Base-by-base conservation (phyloP, 371 early-diverging fungal genomes). In the Mucor ambiguus region DNA sequence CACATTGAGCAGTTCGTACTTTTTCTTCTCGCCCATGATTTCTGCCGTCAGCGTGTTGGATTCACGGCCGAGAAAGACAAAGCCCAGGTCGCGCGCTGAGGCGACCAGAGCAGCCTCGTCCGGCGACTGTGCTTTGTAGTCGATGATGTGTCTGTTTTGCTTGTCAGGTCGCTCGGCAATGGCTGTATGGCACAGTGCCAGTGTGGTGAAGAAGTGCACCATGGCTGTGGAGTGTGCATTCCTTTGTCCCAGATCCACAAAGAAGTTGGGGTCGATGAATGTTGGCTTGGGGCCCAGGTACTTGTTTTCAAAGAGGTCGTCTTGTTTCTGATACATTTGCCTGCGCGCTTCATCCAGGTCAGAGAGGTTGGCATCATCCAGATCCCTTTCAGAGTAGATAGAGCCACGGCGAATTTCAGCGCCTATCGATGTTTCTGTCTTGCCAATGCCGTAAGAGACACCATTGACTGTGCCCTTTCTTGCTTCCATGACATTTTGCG, bases 21-120 rank as follows among this genome's bases (percentile, higher is more conserved):
- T 68, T 37, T 76, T 73, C 12, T 46, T 43, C 28, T 72, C 68
- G 7, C 76, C 83, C 71, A 71, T 72, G 52, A 77, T 57, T 44
- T 76, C 61, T 3, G 79, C 71, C 66, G 72, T 64, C 59, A 79
- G 32, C 60, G 72, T 71, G 76, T 71, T 67, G 79, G 85, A 60
- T 79, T 81, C 61, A 63, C 96, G 87, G 29, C 91, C 92, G 48
- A 87, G 72, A 71, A 93, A 92, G 0, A 87, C 83, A 71, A 87
- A 96, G 0, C 96, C 96, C 7, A 96, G 79, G 63, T 88, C 89
- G 38, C 87, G 85, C 1, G 96, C 96, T 3, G 95, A 93, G 1
- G 88, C 90, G 0, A 97, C 96, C 52, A 98, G 78, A 0, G 97
- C 97, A 63, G 90, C 92, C 75, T 98, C 98, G 71, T 98, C 98